These are phyloP conservation scores for Trypanosoma platydactyli DNA, from an alignment of 208 protist species.

Conservation along the genomic window DNA sequence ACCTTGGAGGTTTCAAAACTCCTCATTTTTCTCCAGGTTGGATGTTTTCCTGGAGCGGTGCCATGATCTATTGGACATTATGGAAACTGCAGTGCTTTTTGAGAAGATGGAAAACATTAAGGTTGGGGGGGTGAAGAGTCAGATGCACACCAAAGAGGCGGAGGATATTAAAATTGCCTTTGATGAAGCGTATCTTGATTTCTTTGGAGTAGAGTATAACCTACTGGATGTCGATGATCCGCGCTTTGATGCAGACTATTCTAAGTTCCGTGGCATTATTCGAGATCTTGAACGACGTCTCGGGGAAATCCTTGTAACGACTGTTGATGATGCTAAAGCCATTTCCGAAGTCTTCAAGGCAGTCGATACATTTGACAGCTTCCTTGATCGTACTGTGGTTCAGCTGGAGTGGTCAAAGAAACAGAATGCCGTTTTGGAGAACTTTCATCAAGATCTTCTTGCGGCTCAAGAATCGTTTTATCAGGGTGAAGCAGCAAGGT, in stretches of 20 bases:
- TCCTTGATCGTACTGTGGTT: slow-evolving; percentile 93
- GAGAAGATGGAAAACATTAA: slow-evolving; percentile 95
- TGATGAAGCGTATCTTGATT: slow-evolving; percentile 62
- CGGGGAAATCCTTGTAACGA: slow-evolving; percentile 89
- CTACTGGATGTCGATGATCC: slow-evolving; percentile 94
- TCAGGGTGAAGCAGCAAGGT: slow-evolving; percentile 63
- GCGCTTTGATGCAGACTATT: slow-evolving; percentile 94
- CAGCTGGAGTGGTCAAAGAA: slow-evolving; percentile 95
- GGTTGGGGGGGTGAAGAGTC: slow-evolving; percentile 95
- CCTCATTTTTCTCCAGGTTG: slow-evolving; percentile 93
- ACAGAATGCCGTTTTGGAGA: slow-evolving; percentile 81
- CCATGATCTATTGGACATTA: slow-evolving; percentile 95
- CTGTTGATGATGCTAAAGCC: slow-evolving; percentile 93
- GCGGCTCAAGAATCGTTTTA: slow-evolving; percentile 92
- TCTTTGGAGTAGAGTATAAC: slow-evolving; percentile 93
- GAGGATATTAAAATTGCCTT: slow-evolving; percentile 92
- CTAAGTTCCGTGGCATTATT: slow-evolving; percentile 77
- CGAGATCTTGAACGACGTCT: slow-evolving; percentile 93
- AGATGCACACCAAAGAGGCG: slow-evolving; percentile 79
- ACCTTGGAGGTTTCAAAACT: slow-evolving; percentile 95
- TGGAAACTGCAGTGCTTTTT: slow-evolving; percentile 94
- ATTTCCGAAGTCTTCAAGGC: slow-evolving; percentile 95
- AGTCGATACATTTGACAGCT: slow-evolving; percentile 96
- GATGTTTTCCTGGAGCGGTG: slow-evolving; percentile 96
- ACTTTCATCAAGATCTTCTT: slow-evolving; percentile 89